Evolutionary conservation across 257 asterid species (phyloP).

Genomic region (Coffea eugenioides): DNA sequence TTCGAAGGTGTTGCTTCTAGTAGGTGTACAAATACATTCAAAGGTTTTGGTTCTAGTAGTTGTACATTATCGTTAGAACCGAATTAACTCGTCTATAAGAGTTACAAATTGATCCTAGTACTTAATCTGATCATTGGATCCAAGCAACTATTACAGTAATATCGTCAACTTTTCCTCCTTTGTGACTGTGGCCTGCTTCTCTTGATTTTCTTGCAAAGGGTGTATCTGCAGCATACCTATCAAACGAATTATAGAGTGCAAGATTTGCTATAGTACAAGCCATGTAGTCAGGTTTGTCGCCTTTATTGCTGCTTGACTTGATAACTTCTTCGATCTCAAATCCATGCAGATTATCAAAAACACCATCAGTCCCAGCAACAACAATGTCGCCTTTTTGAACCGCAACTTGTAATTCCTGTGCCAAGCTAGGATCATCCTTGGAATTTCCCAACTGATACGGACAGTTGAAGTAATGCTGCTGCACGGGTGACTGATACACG

Average conservation of each 20-base stretch:
- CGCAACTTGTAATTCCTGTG: not conserved
- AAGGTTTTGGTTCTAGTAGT: not conserved
- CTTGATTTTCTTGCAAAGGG: slow-evolving; percentile 21
- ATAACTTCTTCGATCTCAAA: slow-evolving; percentile 2
- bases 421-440: not conserved
- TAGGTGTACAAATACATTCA: not conserved
- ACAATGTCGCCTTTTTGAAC: slow-evolving; percentile 6
- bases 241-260: slow-evolving; percentile 33
- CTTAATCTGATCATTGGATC: not conserved
- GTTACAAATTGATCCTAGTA: not conserved
- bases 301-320: too few relatives aligned
- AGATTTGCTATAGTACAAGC: slow-evolving; percentile 11
- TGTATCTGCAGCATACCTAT: slow-evolving; percentile 13
- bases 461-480: slow-evolving; percentile 11
- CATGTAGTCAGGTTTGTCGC: not conserved
- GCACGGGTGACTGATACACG: slow-evolving; percentile 15
- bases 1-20: not conserved
- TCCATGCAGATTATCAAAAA: not conserved
- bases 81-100: not conserved
- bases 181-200: not conserved
- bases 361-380: slow-evolving; percentile 3
- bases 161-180: slow-evolving; percentile 32
- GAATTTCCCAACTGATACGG: slow-evolving; percentile 13
- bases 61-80: not conserved
- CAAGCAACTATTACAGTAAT: slow-evolving; percentile 32